Percentiles rank a stretch among this genome's conserved stretches.
Conservation (phyloP, 257 asterid genomes). For the Solanum dulcamara region DNA sequence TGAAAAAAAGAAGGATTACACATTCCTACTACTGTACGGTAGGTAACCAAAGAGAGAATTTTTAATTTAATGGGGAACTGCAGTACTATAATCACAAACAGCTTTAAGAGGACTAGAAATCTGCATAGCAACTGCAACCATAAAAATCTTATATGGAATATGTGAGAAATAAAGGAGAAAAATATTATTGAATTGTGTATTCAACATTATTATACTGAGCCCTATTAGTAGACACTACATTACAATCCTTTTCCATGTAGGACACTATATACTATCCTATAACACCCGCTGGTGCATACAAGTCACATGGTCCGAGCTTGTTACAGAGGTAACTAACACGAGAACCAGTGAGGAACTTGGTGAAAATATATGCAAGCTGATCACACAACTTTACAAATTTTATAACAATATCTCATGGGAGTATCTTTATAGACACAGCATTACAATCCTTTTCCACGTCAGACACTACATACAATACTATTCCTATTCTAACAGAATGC, state of each 20-base stretch:
- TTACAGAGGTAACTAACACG: background rate
- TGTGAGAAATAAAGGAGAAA: background rate
- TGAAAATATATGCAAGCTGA: background rate
- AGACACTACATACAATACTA: background rate
- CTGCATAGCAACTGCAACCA: background rate
- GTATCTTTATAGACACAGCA: background rate
- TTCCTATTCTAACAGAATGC: background rate
- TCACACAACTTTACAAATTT: background rate
- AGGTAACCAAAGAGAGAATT: background rate
- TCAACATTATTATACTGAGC: background rate
- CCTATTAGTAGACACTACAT: background rate
- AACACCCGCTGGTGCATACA: background rate
- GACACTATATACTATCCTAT: background rate
- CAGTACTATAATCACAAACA: background rate
- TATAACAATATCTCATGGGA: background rate
- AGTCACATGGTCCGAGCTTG: background rate
- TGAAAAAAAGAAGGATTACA: slow-evolving; percentile 19
- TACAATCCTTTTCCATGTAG: background rate
- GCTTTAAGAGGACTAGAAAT: background rate
- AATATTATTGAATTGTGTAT: background rate
- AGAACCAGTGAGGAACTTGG: background rate
- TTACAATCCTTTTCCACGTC: background rate
- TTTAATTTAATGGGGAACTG: background rate
- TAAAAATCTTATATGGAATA: background rate
- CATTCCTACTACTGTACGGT: background rate